Evolutionary conservation across 176 grass and related monocot genomes (phyloP), one percentile per base, ranked within the genome.

Genomic region (Carex parvula): DNA sequence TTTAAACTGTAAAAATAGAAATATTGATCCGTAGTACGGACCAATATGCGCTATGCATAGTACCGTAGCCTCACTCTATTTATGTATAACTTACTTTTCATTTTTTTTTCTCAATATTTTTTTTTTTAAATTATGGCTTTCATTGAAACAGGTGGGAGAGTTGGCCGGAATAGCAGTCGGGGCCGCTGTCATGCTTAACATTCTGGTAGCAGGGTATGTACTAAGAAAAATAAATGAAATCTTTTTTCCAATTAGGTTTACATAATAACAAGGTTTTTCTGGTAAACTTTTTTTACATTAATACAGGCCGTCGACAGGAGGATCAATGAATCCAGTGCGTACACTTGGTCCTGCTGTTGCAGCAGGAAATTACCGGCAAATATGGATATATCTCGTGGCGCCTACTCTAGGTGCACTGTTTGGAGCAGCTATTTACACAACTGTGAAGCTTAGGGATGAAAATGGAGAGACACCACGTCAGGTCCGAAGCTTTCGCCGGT

Each of bases 311-410:
- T 91, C 91, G 52, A 98, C 89, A 14, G 95, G 92, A 50, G 92
- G 92, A 64, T 98, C 95, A n/a, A 98, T 98, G 95, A 98, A 98
- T 78, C 95, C 95, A 15, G 95, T 98, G 82, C 90, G 95, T 71
- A 98, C 95, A 30, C 86, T 98, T 57, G 95, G 95, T 1, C 95
- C 95, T 14, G 95, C 95, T 7, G 91, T 98, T 73, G 95, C 95
- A 0, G 88, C 92, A 3, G 95, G 95, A 63, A 95, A 98, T 90
- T 98, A 95, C 91, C 63, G 69, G 68, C 92, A 91, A 86, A 89
- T 98, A 54, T 98, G 95, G 95, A 93, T 98, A 85, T 98, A 98
- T 90, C 89, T 98, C 58, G 54, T 91, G 13, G 95, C 95, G 33
- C 95, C 95, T 21, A 98, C 95, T 26, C 86, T 90, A 1, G 95